Evolutionary conservation across 257 asterid genomes (phyloP), one percentile per base, ranked within the genome.

Genomic region (Anisodus tanguticus): DNA sequence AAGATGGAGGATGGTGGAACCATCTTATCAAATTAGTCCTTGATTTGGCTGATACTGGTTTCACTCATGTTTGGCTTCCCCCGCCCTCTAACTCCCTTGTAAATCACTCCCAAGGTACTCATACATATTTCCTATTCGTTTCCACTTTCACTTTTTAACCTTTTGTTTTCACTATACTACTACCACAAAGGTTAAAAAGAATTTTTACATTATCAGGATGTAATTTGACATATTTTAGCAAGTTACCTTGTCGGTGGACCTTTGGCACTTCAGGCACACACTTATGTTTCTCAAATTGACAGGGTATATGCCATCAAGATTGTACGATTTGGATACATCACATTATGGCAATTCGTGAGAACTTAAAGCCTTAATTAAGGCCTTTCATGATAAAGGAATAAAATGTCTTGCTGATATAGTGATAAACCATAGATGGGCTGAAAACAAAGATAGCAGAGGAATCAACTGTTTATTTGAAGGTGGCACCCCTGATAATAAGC

Each of bases 51-150:
- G 79, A 55, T 37, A 95, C 95, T 35, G 97, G 97, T 0, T 88
- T 95, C 16, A 94, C 98, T 71, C 98, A 92, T 86, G 93, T 95
- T 83, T 95, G 97, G 98, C 88, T 94, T n/a, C 98, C 98, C 9
- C 98, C 98, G 4, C 86, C 97, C 16, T 94, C 98, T 8, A 97
- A 94, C 2, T 89, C 98, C 83, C 83, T 19, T 54, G 63, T 45
- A 7, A 90, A 67, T 19, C 85, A 84, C 1, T 83, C 92, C 9
- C 86, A 94, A 91, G 98, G 95, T 93, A 26, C 15, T 31, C 9
- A 13, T 4, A 15, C 3, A 1, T 26, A 9, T 31, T 31, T 22
- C 43, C 10, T n/a, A 19, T 64, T 4, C 8, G 67, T 19, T 59
- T 62, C 35, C 4, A 22, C 39, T 59, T 59, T 59, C 22, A 57